Conservation (phyloP, 257 asterid genomes). For the Solanum pennellii region DNA sequence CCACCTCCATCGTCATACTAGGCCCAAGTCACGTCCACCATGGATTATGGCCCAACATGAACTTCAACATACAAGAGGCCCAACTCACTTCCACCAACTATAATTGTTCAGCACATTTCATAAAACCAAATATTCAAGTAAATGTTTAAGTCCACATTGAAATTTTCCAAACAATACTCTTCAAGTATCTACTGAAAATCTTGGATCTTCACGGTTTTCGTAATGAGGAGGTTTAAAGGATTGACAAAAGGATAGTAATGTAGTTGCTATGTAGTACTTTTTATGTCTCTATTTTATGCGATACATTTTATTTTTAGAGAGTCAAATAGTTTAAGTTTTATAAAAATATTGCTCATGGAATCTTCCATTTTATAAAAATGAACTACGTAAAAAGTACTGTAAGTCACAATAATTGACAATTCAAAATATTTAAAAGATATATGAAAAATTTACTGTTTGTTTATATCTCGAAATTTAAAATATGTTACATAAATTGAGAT, state of each 20-base stretch:
- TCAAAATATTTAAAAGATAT: too few species aligned
- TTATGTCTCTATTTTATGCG: neutral
- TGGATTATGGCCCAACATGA: neutral
- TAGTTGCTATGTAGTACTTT: neutral
- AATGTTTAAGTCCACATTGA: neutral
- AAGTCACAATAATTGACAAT: too few species aligned
- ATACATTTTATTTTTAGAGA: too few species aligned
- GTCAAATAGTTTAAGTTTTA: too few species aligned
- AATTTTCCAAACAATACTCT: neutral
- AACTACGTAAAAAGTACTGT: too few species aligned
- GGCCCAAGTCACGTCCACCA: neutral
- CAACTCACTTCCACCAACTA: neutral
- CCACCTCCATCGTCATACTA: neutral
- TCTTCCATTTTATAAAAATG: too few species aligned
- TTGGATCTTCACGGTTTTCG: neutral
- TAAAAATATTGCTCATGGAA: too few species aligned
- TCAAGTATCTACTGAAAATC: neutral
- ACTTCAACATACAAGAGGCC: neutral
- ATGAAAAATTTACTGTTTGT: too few species aligned
- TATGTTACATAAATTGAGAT: too few species aligned
- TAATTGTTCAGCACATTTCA: neutral
- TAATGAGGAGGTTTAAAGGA: neutral
- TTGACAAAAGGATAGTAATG: neutral
- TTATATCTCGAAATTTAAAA: too few species aligned
- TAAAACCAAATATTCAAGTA: neutral